A percentile compares a stretch with the other conserved stretches of the same genome.
phyloP scores from a whole-genome alignment of 139 green algal genomes.

The Pleodorina starrii region DNA sequence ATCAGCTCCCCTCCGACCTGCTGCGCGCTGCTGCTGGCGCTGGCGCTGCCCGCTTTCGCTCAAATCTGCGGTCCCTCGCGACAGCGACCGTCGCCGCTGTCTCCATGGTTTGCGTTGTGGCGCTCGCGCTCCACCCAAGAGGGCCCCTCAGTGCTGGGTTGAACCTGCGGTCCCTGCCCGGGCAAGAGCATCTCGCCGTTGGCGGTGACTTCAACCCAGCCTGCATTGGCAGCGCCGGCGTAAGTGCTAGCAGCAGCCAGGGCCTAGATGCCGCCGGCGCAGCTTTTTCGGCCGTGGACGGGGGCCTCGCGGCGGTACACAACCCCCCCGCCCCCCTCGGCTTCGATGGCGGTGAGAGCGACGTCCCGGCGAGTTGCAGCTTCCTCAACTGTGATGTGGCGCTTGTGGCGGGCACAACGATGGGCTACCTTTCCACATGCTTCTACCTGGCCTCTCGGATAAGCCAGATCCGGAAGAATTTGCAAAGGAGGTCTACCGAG shows the following conservation, averaged over 20 bases:
- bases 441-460: constrained; percentile 89
- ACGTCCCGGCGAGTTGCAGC: constrained; percentile 5
- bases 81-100: not conserved
- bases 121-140: not conserved
- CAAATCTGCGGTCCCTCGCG: constrained; percentile 16
- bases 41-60: too few species aligned
- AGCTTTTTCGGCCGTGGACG: not conserved
- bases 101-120: constrained; percentile 12
- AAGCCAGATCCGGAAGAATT: constrained; percentile 90
- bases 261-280: not conserved
- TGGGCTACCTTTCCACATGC: constrained; percentile 73
- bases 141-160: too few species aligned
- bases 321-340: not conserved
- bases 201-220: not conserved
- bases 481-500: constrained; percentile 62
- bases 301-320: not conserved
- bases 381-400: constrained; percentile 50
- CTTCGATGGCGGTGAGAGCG: not conserved
- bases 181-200: not conserved
- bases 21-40: too few species aligned
- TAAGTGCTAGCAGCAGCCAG: not conserved
- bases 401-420: constrained; percentile 44
- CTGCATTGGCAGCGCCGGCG: not conserved
- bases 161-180: not conserved
- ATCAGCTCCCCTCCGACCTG: not conserved